Evolutionary conservation across 768 basidiomycete genomes (phyloP).

Genomic region (Macrolepiota fuliginosa): DNA sequence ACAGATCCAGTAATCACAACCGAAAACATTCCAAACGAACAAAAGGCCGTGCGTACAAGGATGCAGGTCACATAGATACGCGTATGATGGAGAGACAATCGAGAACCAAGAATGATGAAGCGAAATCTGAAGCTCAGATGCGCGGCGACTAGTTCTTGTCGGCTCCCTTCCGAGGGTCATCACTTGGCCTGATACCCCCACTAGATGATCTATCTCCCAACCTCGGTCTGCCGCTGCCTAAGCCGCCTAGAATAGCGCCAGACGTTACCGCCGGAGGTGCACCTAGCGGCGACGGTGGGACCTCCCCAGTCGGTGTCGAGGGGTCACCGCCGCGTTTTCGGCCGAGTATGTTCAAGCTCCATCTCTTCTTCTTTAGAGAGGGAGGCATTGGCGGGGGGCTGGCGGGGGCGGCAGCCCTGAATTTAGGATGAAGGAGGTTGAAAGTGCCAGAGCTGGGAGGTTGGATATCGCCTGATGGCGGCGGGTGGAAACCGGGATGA

Average conservation of each 20-base stretch:
- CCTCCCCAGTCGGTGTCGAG: conserved; percentile 7
- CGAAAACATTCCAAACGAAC: background rate
- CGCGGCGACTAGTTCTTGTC: background rate
- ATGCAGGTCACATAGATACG: background rate
- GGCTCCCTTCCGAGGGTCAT: background rate
- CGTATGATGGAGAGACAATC: background rate
- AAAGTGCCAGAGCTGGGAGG: background rate
- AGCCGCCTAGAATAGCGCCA: background rate
- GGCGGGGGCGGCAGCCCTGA: background rate
- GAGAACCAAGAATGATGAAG: background rate
- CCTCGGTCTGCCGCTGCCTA: conserved; percentile 13
- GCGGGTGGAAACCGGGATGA: conserved; percentile 1
- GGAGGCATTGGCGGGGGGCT: conserved; percentile 12
- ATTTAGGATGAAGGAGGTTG: conserved; percentile 6
- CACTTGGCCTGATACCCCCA: background rate
- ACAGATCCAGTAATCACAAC: conserved; percentile 7
- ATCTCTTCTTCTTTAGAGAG: conserved; percentile 13
- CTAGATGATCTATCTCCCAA: background rate
- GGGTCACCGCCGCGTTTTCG: conserved; percentile 6
- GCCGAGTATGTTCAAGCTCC: conserved; percentile 5
- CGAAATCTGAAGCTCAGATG: background rate
- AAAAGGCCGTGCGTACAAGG: background rate
- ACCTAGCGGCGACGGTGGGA: background rate
- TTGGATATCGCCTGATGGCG: background rate
- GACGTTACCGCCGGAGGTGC: conserved; percentile 7